Percentiles rank a stretch among this genome's conserved stretches.
phyloP scores from a whole-genome alignment of 495 filamentous ascomycete species.

The Penicillium alfredii region DNA sequence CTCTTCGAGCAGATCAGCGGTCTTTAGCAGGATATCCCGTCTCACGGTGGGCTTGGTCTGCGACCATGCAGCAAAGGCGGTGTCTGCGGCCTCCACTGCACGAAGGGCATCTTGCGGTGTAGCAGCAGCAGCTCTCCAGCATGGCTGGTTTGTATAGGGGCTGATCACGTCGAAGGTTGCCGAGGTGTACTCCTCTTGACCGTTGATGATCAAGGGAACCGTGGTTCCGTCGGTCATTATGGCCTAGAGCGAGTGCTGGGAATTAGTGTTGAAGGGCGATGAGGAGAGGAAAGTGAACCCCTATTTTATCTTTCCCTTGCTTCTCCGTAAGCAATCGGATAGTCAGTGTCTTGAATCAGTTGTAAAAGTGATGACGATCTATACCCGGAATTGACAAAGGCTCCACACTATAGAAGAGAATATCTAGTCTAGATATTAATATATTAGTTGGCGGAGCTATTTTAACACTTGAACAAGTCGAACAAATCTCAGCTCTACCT shows the following conservation, averaged over 20 bases:
- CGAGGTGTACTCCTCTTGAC: slow-evolving; percentile 51
- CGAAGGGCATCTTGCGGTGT: slow-evolving; percentile 53
- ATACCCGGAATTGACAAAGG: too few species aligned
- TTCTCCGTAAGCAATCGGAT: too few species aligned
- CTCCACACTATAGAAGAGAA: too few species aligned
- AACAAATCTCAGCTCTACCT: too few species aligned
- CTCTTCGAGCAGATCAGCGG: slow-evolving; percentile 60
- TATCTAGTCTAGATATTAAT: too few species aligned
- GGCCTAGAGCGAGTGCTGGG: not conserved
- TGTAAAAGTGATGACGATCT: too few species aligned
- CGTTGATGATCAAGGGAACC: slow-evolving; percentile 68
- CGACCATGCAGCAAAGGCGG: slow-evolving; percentile 68
- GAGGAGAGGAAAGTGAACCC: not conserved
- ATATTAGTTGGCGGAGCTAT: too few species aligned
- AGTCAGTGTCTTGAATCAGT: too few species aligned
- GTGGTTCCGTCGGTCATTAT: slow-evolving; percentile 15
- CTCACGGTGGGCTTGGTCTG: slow-evolving; percentile 55
- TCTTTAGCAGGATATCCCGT: slow-evolving; percentile 68
- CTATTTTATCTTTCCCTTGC: not conserved
- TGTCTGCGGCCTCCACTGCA: slow-evolving; percentile 60
- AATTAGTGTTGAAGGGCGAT: not conserved
- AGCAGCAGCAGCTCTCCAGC: slow-evolving; percentile 60
- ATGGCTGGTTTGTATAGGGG: slow-evolving; percentile 57
- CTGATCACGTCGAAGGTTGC: slow-evolving; percentile 60
- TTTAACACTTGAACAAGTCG: too few species aligned